Conservation (phyloP, 805 yeast genomes). For the Ogataea trehaloabstinens region DNA sequence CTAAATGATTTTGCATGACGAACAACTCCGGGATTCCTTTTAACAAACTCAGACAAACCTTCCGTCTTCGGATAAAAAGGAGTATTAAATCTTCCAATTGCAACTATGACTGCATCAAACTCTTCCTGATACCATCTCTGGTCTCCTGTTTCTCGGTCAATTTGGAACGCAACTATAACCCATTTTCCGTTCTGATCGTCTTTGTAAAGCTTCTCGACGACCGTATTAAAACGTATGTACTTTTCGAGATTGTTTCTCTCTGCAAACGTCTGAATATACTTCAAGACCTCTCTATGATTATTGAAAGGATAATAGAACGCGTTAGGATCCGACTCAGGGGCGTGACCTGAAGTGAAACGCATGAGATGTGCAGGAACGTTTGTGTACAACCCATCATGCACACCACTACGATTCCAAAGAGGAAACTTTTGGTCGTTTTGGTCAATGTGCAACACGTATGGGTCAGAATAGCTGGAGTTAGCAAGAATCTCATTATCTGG, state of each 20-base stretch:
- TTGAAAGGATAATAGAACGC: conserved; percentile 39
- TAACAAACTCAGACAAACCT: conserved; percentile 33
- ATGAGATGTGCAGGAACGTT: conserved; percentile 63
- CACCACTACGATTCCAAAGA: conserved; percentile 43
- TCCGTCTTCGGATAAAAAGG: conserved; percentile 38
- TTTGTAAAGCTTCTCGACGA: conserved; percentile 34
- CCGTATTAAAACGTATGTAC: conserved; percentile 45
- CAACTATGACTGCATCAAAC: conserved; percentile 42
- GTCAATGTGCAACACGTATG: conserved; percentile 21
- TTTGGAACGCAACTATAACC: conserved; percentile 27
- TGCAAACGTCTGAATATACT: conserved; percentile 55
- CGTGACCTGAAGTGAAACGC: conserved; percentile 56
- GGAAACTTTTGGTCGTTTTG: neutral
- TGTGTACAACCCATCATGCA: conserved; percentile 66
- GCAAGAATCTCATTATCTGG: neutral
- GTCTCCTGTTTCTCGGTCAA: conserved; percentile 6
- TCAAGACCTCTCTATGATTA: conserved; percentile 53
- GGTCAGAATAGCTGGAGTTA: conserved; percentile 17
- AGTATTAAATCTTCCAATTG: conserved; percentile 40
- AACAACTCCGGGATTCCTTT: conserved; percentile 31
- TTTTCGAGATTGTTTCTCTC: conserved; percentile 33
- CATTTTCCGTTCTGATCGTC: conserved; percentile 32
- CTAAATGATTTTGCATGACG: conserved; percentile 30
- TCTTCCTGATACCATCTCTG: conserved; percentile 40
- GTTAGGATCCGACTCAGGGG: conserved; percentile 34